Percentiles rank a stretch among this genome's conserved stretches.
Evolutionary conservation across 805 yeast species (phyloP).

Genomic region (Kluyveromyces dobzhanskii): DNA sequence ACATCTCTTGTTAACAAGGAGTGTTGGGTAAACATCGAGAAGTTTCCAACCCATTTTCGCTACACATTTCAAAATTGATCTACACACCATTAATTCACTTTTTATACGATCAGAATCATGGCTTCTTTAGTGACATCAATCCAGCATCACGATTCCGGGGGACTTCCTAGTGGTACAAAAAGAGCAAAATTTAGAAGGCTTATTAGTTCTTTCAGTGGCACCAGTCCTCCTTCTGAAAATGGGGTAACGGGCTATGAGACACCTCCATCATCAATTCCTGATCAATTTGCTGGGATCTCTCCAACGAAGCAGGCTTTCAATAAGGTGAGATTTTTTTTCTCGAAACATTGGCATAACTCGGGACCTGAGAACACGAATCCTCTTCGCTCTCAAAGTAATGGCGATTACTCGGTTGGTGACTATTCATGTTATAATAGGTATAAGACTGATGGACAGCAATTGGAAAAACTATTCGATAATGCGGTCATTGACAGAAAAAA

Average conservation of each 20-base stretch:
- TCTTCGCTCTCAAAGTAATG: background rate
- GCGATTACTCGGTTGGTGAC: background rate
- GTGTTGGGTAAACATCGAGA: no score
- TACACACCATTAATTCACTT: no score
- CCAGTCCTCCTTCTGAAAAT: background rate
- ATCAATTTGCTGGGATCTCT: background rate
- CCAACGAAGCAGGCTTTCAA: background rate
- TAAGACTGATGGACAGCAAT: slow-evolving; percentile 2
- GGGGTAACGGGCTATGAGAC: background rate
- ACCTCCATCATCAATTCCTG: background rate
- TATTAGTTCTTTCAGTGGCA: slow-evolving; percentile 1
- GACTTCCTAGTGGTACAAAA: slow-evolving; percentile 3
- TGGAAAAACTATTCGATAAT: background rate
- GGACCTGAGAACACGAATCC: background rate
- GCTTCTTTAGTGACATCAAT: background rate
- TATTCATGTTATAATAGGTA: slow-evolving; percentile 1
- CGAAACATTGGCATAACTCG: background rate
- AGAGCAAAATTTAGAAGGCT: slow-evolving; percentile 1
- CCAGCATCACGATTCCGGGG: background rate
- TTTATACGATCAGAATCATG: background rate
- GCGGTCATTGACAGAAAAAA: background rate
- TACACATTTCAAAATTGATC: no score
- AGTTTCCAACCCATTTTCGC: no score
- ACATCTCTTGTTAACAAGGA: no score
- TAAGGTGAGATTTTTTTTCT: background rate